These are phyloP conservation scores for Dactylellina cionopaga DNA, from an alignment of 2,329 filamentous ascomycete species.

Conservation along the genomic window DNA sequence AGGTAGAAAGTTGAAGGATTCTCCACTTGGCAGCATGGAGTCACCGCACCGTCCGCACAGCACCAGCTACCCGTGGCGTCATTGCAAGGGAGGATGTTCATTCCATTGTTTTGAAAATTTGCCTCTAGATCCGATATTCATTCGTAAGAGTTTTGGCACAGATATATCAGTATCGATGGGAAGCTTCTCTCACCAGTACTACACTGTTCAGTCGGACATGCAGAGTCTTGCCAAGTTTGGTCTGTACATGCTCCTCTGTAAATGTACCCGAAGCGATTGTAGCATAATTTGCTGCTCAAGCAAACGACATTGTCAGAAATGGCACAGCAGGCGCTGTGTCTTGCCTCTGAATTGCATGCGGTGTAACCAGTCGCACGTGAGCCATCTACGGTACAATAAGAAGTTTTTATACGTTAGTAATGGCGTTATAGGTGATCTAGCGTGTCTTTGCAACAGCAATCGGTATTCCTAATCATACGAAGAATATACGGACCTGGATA, in stretches of 20 bases:
- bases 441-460: too few relatives aligned
- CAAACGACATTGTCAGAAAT: conserved; percentile 34
- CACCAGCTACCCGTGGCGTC: conserved; percentile 37
- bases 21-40: conserved; percentile 27
- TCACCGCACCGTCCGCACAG: conserved; percentile 22
- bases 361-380: not conserved
- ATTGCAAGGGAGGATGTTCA: conserved; percentile 44
- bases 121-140: not conserved
- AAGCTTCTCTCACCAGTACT: not conserved
- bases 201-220: conserved; percentile 28
- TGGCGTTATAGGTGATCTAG: not conserved
- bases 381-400: conserved; percentile 18
- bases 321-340: conserved; percentile 30
- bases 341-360: conserved; percentile 10
- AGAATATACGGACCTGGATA: conserved; percentile 36
- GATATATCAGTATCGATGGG: not conserved
- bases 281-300: conserved; percentile 32
- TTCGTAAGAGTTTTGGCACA: not conserved
- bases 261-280: conserved; percentile 32
- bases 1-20: conserved; percentile 22
- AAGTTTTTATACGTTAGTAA: too few relatives aligned
- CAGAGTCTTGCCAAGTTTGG: conserved; percentile 1
- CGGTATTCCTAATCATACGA: not conserved
- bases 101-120: not conserved
- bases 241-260: conserved; percentile 45